phyloP scores from a whole-genome alignment of 805 yeast genomes.

The Starmera quercuum region DNA sequence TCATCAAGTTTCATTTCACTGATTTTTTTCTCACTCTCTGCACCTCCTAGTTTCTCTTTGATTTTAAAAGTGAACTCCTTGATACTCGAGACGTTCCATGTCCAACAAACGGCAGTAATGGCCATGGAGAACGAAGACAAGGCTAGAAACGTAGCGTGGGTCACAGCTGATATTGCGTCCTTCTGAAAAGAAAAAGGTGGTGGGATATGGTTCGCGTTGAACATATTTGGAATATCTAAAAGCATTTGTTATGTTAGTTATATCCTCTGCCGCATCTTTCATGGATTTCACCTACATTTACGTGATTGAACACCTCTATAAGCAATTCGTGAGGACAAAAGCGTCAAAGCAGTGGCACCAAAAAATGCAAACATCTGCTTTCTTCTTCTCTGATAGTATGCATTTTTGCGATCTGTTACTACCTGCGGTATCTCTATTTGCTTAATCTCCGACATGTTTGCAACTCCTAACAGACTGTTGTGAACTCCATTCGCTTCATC shows the following conservation, averaged over 20 bases:
- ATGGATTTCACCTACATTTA: no score
- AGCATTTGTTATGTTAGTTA: slow-evolving; percentile 7
- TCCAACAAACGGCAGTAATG: slow-evolving; percentile 73
- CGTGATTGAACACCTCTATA: slow-evolving; percentile 67
- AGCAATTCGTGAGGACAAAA: slow-evolving; percentile 66
- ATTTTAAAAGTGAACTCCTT: slow-evolving; percentile 66
- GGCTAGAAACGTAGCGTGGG: slow-evolving; percentile 72
- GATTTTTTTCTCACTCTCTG: slow-evolving; percentile 40
- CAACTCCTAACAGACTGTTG: no score
- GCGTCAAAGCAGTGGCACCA: slow-evolving; percentile 64
- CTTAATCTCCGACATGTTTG: no score
- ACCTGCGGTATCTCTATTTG: no score
- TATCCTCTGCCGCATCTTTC: no score
- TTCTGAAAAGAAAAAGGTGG: slow-evolving; percentile 74
- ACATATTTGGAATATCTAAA: slow-evolving; percentile 59
- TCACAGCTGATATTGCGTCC: slow-evolving; percentile 82
- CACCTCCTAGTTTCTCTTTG: slow-evolving; percentile 63
- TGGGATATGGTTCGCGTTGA: slow-evolving; percentile 80
- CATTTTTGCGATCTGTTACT: no score
- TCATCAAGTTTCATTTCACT: slow-evolving; percentile 45
- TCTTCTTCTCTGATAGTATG: slow-evolving; percentile 51
- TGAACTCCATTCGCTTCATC: no score
- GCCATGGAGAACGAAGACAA: slow-evolving; percentile 66
- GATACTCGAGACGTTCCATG: slow-evolving; percentile 59
- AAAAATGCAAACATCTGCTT: slow-evolving; percentile 66